Base-by-base conservation (phyloP, 139 green algal species). In the Chlorella vulgaris region DNA sequence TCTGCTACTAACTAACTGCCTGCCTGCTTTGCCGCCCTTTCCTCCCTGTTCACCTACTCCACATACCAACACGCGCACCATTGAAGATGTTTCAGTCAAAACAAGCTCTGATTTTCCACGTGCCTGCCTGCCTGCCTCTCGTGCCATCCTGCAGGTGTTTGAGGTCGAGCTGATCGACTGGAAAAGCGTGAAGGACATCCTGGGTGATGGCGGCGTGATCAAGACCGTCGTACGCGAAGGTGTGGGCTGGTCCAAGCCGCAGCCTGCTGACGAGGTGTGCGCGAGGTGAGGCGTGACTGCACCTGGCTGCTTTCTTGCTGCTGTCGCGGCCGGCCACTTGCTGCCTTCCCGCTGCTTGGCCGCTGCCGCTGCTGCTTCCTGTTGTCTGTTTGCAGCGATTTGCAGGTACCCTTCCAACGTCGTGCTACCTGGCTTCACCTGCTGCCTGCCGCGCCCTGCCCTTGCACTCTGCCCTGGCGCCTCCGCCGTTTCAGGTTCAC, bases 121-220 rank as follows among this genome's bases (percentile, higher is more conserved):
- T n/a, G n/a, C n/a, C n/a, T n/a, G n/a, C n/a, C n/a, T n/a, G n/a
- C n/a, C 13, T 58, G 47, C 13, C 15, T 58, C 47, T 58, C 47
- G 47, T 58, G 47, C 15, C 15, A 58, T 24, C 47, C 26, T 55
- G 13, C 74, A 80, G 74, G 94, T 83, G 21, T 99, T 99, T 81
- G 96, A 99, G 82, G 78, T 89, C 26, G 94, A 98, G 85, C 81
- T 98, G 73, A 77, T 98, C 61, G 87, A 78, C 36, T 99, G 96
- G 96, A 92, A 93, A 83, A 96, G 87, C 43, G 83, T 94, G 7
- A 96, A 95, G 82, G 95, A 98, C 83, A 90, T 97, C 33, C 62
- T 84, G 2, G 74, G 69, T 69, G 93, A 96, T 67, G 93, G 90
- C 47, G 92, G 92, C 42, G 85, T 97, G 35, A 92, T 97, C 81